A percentile compares a stretch with the other conserved stretches of the same genome.
Conservation (phyloP, 2,329 filamentous ascomycete genomes). For the Periconia digitata region DNA sequence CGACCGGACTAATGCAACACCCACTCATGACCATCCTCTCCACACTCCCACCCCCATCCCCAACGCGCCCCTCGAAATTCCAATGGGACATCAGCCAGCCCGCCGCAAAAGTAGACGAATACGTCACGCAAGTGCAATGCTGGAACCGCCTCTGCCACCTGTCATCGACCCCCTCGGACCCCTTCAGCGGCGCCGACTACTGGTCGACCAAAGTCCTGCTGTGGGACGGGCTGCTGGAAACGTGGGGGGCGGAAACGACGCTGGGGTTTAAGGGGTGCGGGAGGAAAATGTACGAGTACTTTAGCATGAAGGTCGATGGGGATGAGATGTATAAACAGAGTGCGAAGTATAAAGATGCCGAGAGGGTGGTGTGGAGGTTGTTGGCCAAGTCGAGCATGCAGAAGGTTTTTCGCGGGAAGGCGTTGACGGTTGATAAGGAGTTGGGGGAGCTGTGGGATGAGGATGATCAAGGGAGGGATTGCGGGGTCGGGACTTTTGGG, state of each 20-base stretch:
- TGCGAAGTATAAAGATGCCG: not conserved
- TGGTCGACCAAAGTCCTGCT: slow-evolving; percentile 2
- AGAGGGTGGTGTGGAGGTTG: not conserved
- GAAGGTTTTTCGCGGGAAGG: not conserved
- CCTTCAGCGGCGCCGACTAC: slow-evolving; percentile 2
- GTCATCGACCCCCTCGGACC: no score
- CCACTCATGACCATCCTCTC: not conserved
- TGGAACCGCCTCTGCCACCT: not conserved
- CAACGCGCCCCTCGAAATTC: not conserved
- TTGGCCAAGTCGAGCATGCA: not conserved
- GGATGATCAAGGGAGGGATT: not conserved
- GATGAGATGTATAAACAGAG: not conserved
- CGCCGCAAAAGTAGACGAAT: not conserved
- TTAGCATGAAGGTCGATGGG: not conserved
- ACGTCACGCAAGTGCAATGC: slow-evolving; percentile 1
- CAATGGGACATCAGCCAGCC: not conserved
- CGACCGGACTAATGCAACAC: not conserved
- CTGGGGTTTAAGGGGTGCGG: not conserved
- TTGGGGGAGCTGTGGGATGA: not conserved
- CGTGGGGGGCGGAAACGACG: not conserved
- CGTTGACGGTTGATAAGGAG: not conserved
- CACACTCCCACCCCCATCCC: no score
- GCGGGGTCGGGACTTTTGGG: not conserved
- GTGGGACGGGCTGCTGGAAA: not conserved
- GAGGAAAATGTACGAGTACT: not conserved